Base-by-base conservation (phyloP, 345 rosid species). In the Citrus glauca region DNA sequence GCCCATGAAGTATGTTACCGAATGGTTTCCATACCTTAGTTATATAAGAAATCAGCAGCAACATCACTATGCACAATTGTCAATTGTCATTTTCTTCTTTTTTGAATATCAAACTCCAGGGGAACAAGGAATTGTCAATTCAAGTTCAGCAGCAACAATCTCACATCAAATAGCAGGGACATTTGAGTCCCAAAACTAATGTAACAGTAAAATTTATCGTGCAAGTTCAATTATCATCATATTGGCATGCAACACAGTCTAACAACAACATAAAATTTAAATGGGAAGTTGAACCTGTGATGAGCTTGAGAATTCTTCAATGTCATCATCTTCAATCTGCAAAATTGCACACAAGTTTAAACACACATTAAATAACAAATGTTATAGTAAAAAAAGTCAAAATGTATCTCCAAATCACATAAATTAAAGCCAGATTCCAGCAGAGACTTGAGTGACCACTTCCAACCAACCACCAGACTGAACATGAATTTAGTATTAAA, bases 261-360 rank as follows among this genome's bases (percentile, higher is more conserved):
- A 2, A 69, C 25, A 37, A 59, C 22, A 10, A 5, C 22, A 78
- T 25, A 32, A 32, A 68, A 33, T 55, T 71, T 76, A 9, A 28
- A 35, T 1, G 22, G 25, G 30, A 78, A 66, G 9, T 40, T 75
- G 25, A 67, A 87, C 93, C 93, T 87, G 76, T 9, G 89, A 79
- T 68, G 87, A 68, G 88, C 82, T 86, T 53, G 91, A 83, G 67
- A 81, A 78, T 78, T 85, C 87, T 80, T 87, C 85, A 70, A 86
- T 82, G 79, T 82, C 85, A 16, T 84, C 91, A 38, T 80, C 88
- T 67, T 84, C 89, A 59, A 76, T 83, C 93, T 90, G 66, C 87
- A 85, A 76, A 24, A 56, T 63, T 73, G 53, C 30, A 3, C 69
- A 30, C 78, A 48, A 17, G n/a, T 72, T 79, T 56, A 73, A 45